These are phyloP conservation scores for Coemansia sp. DNA, from an alignment of 192 early-diverging fungal species.

Conservation along the genomic window DNA sequence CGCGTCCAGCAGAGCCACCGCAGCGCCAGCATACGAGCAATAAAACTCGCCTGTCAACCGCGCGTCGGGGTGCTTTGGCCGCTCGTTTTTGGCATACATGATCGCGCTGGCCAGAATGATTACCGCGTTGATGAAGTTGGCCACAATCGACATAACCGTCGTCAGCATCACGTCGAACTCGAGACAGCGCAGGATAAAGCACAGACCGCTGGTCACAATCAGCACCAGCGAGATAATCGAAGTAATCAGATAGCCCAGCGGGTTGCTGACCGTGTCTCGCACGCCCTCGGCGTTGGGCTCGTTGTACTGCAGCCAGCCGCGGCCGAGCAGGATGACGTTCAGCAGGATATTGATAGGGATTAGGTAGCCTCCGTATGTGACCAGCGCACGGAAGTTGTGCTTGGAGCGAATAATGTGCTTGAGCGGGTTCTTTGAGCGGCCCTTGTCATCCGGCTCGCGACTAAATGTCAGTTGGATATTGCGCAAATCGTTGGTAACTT, in stretches of 20 bases:
- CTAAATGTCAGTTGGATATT: slow-evolving; percentile 47
- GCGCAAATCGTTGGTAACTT: slow-evolving; percentile 42
- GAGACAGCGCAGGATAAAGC: slow-evolving; percentile 48
- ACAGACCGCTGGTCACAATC: slow-evolving; percentile 39
- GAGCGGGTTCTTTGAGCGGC: slow-evolving; percentile 16
- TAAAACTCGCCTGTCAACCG: slow-evolving; percentile 48
- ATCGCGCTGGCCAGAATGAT: slow-evolving; percentile 44
- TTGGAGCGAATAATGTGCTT: slow-evolving; percentile 38
- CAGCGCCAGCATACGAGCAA: slow-evolving; percentile 43
- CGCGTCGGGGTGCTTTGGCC: slow-evolving; percentile 37
- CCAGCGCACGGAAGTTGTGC: slow-evolving; percentile 51
- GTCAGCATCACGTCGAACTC: slow-evolving; percentile 45
- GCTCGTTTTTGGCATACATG: slow-evolving; percentile 36
- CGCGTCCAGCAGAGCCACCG: slow-evolving; percentile 40
- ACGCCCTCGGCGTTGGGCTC: slow-evolving; percentile 7
- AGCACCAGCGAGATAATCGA: slow-evolving; percentile 44
- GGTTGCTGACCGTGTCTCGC: slow-evolving; percentile 27
- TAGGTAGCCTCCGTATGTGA: slow-evolving; percentile 47
- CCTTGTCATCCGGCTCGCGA: slow-evolving; percentile 3
- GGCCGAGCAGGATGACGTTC: slow-evolving; percentile 46
- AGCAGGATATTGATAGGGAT: slow-evolving; percentile 50
- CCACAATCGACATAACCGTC: slow-evolving; percentile 23
- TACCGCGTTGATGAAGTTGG: slow-evolving; percentile 42
- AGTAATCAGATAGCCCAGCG: slow-evolving; percentile 34
- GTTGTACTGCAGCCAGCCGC: slow-evolving; percentile 42